Evolutionary conservation across 805 yeast genomes (phyloP).

Genomic region (Kodamaea kaohsiungensis): DNA sequence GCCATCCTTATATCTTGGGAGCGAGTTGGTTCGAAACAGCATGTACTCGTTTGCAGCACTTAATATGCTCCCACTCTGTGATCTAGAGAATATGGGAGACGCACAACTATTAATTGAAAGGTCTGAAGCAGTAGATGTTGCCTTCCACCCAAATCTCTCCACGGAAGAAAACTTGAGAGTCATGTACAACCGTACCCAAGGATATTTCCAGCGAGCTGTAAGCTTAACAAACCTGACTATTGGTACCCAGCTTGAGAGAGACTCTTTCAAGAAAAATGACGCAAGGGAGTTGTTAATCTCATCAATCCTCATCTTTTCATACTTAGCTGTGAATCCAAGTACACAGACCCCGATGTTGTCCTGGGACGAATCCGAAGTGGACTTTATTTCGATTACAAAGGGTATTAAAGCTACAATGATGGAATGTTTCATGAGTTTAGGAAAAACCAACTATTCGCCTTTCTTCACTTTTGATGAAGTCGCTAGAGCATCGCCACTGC

Average conservation of each 20-base stretch:
- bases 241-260: neutral
- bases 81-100: slow-evolving; percentile 16
- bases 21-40: slow-evolving; percentile 26
- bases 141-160: slow-evolving; percentile 1
- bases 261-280: neutral
- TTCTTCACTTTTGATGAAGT: slow-evolving; percentile 3
- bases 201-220: slow-evolving; percentile 24
- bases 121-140: neutral
- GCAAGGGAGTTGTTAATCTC: slow-evolving; percentile 21
- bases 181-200: slow-evolving; percentile 20
- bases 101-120: neutral
- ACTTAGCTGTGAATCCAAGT: slow-evolving; percentile 33
- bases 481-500: neutral
- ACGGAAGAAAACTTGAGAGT: slow-evolving; percentile 9
- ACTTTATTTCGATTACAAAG: slow-evolving; percentile 21
- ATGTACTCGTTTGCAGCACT: slow-evolving; percentile 26
- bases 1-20: slow-evolving; percentile 25
- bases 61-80: slow-evolving; percentile 25
- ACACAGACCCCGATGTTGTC: slow-evolving; percentile 28
- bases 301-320: slow-evolving; percentile 27
- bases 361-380: slow-evolving; percentile 20
- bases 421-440: neutral
- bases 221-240: slow-evolving; percentile 13
- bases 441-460: neutral
- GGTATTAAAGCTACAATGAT: slow-evolving; percentile 17